Conservation (phyloP, 257 asterid genomes). For the Cordia subcordata region DNA sequence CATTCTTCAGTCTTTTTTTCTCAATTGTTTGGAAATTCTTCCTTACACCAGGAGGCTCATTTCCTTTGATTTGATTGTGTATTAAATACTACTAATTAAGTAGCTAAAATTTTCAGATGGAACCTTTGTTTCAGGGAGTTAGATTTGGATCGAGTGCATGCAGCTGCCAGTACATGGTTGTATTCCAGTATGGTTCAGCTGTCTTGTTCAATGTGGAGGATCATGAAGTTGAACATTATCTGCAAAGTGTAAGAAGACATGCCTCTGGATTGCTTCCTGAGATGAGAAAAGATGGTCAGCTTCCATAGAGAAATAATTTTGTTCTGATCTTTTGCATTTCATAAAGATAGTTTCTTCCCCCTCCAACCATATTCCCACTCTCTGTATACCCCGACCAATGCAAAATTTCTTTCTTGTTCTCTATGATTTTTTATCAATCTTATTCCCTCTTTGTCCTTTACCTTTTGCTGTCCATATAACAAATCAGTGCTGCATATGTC, state of each 20-base stretch:
- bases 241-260: conserved; percentile 65
- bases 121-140: conserved; percentile 37
- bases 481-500: too few species aligned
- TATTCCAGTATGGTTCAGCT: conserved; percentile 88
- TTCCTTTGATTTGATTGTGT: not conserved
- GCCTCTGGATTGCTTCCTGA: conserved; percentile 83
- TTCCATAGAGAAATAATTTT: conserved; percentile 9
- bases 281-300: conserved; percentile 84
- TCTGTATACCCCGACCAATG: not conserved
- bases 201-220: conserved; percentile 90
- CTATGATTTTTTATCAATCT: too few species aligned
- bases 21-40: not conserved
- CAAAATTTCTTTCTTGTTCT: too few species aligned
- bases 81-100: not conserved
- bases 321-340: not conserved
- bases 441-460: too few species aligned
- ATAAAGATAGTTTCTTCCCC: not conserved
- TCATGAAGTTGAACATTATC: conserved; percentile 65
- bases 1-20: not conserved
- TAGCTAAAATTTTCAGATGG: not conserved
- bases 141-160: conserved; percentile 29
- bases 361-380: not conserved
- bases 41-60: not conserved
- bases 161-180: conserved; percentile 65
- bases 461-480: too few species aligned